Evolutionary conservation across 2,329 filamentous ascomycete species (phyloP).

Genomic region (Septoria petroselini): DNA sequence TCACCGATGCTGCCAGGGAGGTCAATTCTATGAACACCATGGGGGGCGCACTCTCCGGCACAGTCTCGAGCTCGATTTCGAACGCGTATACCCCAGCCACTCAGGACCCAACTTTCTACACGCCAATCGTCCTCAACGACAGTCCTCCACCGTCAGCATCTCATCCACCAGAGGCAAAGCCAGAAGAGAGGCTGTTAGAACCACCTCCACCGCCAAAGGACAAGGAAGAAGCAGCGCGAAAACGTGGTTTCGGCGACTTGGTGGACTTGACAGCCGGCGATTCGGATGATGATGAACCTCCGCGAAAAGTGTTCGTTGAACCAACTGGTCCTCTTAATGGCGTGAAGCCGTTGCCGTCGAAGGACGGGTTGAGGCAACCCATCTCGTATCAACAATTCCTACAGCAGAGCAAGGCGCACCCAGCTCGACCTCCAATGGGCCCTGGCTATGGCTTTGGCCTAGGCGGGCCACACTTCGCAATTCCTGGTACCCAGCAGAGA

Average conservation of each 20-base stretch:
- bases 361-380: slow-evolving; percentile 19
- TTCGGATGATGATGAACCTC: slow-evolving; percentile 48
- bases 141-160: slow-evolving; percentile 7
- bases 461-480: no score
- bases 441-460: neutral
- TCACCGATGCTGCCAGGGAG: slow-evolving; percentile 28
- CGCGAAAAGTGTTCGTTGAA: slow-evolving; percentile 38
- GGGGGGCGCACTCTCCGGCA: slow-evolving; percentile 3
- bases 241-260: slow-evolving; percentile 54
- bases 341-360: slow-evolving; percentile 12
- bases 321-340: slow-evolving; percentile 12
- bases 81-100: slow-evolving; percentile 4
- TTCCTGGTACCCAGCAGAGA: no score
- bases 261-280: slow-evolving; percentile 49
- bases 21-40: slow-evolving; percentile 25
- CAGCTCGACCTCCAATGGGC: neutral
- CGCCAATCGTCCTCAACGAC: slow-evolving; percentile 12
- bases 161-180: slow-evolving; percentile 23
- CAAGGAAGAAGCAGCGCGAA: slow-evolving; percentile 56
- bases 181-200: slow-evolving; percentile 27
- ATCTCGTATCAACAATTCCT: slow-evolving; percentile 21
- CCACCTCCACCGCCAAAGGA: slow-evolving; percentile 40
- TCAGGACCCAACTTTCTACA: slow-evolving; percentile 10
- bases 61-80: slow-evolving; percentile 10
- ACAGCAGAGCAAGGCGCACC: slow-evolving; percentile 12